Evolutionary conservation across 495 filamentous ascomycete species (phyloP).

Genomic region (Penicillium pancosmium): DNA sequence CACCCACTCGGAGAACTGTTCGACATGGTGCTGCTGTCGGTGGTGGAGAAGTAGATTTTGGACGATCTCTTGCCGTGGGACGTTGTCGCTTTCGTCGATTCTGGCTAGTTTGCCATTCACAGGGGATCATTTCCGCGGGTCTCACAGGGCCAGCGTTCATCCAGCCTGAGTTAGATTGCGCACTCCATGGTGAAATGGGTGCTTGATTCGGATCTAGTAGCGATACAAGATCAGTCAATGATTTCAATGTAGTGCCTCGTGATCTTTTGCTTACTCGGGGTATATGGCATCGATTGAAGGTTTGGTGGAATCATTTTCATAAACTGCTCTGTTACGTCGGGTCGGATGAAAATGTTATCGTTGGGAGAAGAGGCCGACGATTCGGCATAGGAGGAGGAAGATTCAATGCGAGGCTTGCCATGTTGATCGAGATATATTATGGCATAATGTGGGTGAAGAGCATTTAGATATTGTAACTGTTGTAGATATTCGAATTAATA

Average conservation of each 20-base stretch:
- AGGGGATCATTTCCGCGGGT: slow-evolving; percentile 38
- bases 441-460: slow-evolving; percentile 43
- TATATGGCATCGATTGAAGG: slow-evolving; percentile 17
- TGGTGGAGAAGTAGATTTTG: slow-evolving; percentile 30
- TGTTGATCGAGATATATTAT: slow-evolving; percentile 45
- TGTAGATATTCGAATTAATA: background rate
- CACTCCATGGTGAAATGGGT: slow-evolving; percentile 17
- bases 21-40: slow-evolving; percentile 27
- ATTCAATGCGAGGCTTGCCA: slow-evolving; percentile 43
- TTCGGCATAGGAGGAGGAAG: slow-evolving; percentile 1
- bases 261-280: background rate
- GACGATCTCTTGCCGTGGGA: slow-evolving; percentile 16
- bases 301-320: slow-evolving; percentile 31
- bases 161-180: slow-evolving; percentile 28
- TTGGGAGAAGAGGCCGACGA: slow-evolving; percentile 18
- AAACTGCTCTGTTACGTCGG: slow-evolving; percentile 42
- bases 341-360: slow-evolving; percentile 38
- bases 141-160: slow-evolving; percentile 20
- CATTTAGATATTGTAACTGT: slow-evolving; percentile 20
- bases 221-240: background rate
- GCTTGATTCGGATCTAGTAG: slow-evolving; percentile 18
- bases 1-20: slow-evolving; percentile 56
- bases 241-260: background rate
- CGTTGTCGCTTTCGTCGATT: slow-evolving; percentile 35
- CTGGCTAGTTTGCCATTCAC: slow-evolving; percentile 39